These are phyloP conservation scores for Tylopilus orsonianus DNA, from an alignment of 1,284 basidiomycete species.

Conservation along the genomic window DNA sequence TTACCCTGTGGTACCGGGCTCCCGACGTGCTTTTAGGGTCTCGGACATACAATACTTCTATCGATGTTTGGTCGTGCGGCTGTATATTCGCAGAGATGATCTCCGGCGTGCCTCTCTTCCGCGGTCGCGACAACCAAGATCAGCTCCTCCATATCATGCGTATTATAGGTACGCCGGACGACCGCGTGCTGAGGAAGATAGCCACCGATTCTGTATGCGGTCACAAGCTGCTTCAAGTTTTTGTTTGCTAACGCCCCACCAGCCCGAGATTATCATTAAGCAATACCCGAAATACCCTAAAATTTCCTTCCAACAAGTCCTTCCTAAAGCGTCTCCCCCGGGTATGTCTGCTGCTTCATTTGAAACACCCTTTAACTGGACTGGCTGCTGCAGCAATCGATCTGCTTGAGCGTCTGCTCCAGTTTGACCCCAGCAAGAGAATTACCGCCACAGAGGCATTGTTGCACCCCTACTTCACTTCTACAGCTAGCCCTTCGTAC, in stretches of 20 bases:
- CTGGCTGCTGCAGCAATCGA: slow-evolving; percentile 69
- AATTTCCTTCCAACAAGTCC: slow-evolving; percentile 84
- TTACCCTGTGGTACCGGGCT: slow-evolving; percentile 99
- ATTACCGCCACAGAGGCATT: slow-evolving; percentile 93
- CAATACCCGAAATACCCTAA: slow-evolving; percentile 91
- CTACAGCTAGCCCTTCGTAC: slow-evolving; percentile 46
- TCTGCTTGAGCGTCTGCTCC: slow-evolving; percentile 91
- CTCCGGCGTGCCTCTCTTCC: slow-evolving; percentile 94
- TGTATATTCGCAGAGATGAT: slow-evolving; percentile 99
- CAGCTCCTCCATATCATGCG: slow-evolving; percentile 98
- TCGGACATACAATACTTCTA: slow-evolving; percentile 96
- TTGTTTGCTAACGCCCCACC: slow-evolving; percentile 15
- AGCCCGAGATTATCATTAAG: slow-evolving; percentile 92
- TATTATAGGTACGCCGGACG: slow-evolving; percentile 94
- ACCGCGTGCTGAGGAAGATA: slow-evolving; percentile 87
- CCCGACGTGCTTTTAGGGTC: slow-evolving; percentile 98
- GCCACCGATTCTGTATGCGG: slow-evolving; percentile 81
- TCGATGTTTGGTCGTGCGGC: slow-evolving; percentile 99
- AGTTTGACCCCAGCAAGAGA: slow-evolving; percentile 94
- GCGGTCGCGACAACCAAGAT: slow-evolving; percentile 97
- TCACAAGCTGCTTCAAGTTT: slow-evolving; percentile 2
- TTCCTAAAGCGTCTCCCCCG: slow-evolving; percentile 90
- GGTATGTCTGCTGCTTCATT: slow-evolving; percentile 44
- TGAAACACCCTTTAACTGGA: slow-evolving; percentile 3
- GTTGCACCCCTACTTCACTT: slow-evolving; percentile 90